Percentiles rank a stretch among this genome's conserved stretches.
Evolutionary conservation across 768 basidiomycete genomes (phyloP).

Genomic region (Panaeolus cyanescens): DNA sequence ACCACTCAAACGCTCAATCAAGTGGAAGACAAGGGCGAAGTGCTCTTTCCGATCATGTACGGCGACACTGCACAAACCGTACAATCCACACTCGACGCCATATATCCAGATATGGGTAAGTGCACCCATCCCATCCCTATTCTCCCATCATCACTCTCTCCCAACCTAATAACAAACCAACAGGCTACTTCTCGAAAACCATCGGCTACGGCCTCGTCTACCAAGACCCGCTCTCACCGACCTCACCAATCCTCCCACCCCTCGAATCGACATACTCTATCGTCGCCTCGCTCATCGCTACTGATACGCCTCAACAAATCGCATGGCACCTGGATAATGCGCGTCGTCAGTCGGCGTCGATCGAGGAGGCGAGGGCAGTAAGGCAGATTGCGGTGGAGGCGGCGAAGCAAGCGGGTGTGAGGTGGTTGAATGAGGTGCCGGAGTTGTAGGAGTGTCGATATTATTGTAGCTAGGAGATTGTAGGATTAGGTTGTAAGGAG

Average conservation of each 20-base stretch:
- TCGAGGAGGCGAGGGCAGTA: constrained; percentile 54
- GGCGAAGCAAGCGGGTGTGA: constrained; percentile 46
- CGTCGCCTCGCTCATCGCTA: constrained; percentile 62
- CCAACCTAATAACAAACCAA: background rate
- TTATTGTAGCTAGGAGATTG: too few species aligned
- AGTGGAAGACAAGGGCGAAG: constrained; percentile 41
- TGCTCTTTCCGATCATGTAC: constrained; percentile 51
- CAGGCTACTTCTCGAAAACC: constrained; percentile 57
- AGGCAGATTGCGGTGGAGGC: constrained; percentile 57
- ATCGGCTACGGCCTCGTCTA: constrained; percentile 64
- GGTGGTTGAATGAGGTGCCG: constrained; percentile 57
- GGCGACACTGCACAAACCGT: constrained; percentile 55
- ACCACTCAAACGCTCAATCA: too few species aligned
- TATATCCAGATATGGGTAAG: constrained; percentile 69
- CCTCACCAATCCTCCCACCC: constrained; percentile 35
- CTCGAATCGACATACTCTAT: constrained; percentile 62
- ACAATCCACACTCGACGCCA: constrained; percentile 44
- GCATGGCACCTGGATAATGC: constrained; percentile 65
- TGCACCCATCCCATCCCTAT: background rate
- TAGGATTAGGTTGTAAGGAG: too few species aligned
- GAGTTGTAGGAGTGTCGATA: too few species aligned
- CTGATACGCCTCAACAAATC: constrained; percentile 63
- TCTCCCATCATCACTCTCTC: background rate
- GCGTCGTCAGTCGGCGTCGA: constrained; percentile 51
- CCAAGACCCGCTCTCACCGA: constrained; percentile 28